Percentiles rank a stretch among this genome's conserved stretches.
phyloP scores from a whole-genome alignment of 2,329 filamentous ascomycete species.

The Fusarium sp. region DNA sequence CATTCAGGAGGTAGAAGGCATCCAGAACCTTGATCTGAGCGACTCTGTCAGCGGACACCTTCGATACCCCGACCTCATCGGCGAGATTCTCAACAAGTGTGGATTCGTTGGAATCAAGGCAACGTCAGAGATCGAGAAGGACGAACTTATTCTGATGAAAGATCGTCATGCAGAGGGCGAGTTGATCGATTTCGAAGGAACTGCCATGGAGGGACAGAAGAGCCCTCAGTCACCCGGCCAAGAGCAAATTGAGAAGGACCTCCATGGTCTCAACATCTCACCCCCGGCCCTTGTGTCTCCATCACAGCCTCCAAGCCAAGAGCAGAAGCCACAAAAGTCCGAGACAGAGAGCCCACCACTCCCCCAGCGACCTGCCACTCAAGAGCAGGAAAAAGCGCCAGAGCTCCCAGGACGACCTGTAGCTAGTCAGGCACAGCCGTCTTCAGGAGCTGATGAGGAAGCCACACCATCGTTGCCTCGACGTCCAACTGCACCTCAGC shows the following conservation, averaged over 20 bases:
- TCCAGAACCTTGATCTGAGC: conserved; percentile 69
- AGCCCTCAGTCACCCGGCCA: conserved; percentile 26
- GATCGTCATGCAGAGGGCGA: conserved; percentile 53
- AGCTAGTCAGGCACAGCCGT: conserved; percentile 9
- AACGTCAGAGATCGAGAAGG: conserved; percentile 63
- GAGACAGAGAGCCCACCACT: conserved; percentile 31
- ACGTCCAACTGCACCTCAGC: conserved; percentile 22
- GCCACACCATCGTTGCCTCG: conserved; percentile 25
- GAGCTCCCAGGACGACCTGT: conserved; percentile 26
- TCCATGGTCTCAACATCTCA: conserved; percentile 48
- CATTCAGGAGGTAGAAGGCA: conserved; percentile 74
- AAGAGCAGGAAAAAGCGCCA: conserved; percentile 18
- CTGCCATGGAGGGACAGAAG: conserved; percentile 19
- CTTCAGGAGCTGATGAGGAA: not conserved
- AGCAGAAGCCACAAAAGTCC: conserved; percentile 2
- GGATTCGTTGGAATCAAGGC: conserved; percentile 63
- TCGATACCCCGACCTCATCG: conserved; percentile 64
- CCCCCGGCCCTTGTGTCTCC: conserved; percentile 45
- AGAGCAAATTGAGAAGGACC: conserved; percentile 43
- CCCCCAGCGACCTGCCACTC: conserved; percentile 19
- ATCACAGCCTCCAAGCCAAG: conserved; percentile 28
- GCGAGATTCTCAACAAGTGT: conserved; percentile 65
- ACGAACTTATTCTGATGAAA: conserved; percentile 63
- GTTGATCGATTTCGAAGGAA: conserved; percentile 50
- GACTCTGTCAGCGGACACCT: conserved; percentile 66